These are phyloP conservation scores for Chalara sp. DNA, from an alignment of 2,329 filamentous ascomycete species.

Conservation along the genomic window DNA sequence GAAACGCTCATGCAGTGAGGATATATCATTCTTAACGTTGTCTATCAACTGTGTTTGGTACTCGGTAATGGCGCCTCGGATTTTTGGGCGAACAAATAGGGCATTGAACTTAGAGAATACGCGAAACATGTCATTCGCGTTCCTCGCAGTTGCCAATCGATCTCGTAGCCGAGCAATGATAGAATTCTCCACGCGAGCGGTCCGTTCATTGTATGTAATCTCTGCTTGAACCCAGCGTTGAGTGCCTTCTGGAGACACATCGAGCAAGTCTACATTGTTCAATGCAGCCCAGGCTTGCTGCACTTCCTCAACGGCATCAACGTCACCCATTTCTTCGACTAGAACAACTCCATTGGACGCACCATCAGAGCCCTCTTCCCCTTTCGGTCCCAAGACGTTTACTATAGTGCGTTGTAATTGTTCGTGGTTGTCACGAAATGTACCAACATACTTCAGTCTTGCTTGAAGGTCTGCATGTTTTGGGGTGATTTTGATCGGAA, in stretches of 20 bases:
- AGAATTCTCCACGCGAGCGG: conserved; percentile 94
- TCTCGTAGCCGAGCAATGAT: conserved; percentile 94
- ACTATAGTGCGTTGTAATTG: conserved; percentile 94
- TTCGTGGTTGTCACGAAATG: conserved; percentile 95
- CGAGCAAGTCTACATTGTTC: conserved; percentile 90
- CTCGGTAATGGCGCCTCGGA: conserved; percentile 93
- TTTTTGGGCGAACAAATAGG: conserved; percentile 96
- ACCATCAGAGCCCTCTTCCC: conserved; percentile 47
- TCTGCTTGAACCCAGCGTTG: conserved; percentile 90
- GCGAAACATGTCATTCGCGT: conserved; percentile 98
- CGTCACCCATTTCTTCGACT: conserved; percentile 91
- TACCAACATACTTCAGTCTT: conserved; percentile 85
- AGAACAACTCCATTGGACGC: conserved; percentile 58
- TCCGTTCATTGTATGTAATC: conserved; percentile 94
- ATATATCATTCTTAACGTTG: conserved; percentile 95
- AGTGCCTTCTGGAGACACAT: conserved; percentile 85
- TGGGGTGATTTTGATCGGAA: conserved; percentile 91
- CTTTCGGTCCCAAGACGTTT: conserved; percentile 82
- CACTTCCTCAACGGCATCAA: conserved; percentile 95
- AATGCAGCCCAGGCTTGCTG: conserved; percentile 89
- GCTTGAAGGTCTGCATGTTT: conserved; percentile 86
- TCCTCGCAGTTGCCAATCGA: conserved; percentile 89
- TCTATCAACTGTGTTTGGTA: conserved; percentile 98
- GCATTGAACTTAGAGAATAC: conserved; percentile 99
- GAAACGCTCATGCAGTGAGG: conserved; percentile 88